Conservation (phyloP, 345 rosid species). For the Boechera stricta region DNA sequence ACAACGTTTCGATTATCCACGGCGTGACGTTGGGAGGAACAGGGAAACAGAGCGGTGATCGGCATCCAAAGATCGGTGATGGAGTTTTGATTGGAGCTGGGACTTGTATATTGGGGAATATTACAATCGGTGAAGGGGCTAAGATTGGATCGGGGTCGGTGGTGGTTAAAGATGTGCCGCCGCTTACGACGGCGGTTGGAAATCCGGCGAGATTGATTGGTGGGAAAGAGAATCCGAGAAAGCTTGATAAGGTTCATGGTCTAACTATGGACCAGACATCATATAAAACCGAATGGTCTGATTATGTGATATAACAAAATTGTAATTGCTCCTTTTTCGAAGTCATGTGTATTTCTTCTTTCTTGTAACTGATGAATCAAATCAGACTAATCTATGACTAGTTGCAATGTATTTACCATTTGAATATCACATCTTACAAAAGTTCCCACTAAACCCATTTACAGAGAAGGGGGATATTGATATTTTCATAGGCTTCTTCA, state of each 20-base stretch:
- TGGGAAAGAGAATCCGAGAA: slow-evolving; percentile 74
- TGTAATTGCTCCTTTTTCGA: neutral
- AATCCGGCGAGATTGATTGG: slow-evolving; percentile 90
- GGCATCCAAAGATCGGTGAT: slow-evolving; percentile 91
- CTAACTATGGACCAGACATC: slow-evolving; percentile 89
- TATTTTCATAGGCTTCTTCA: too few relatives aligned
- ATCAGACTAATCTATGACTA: too few relatives aligned
- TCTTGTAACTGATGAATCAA: too few relatives aligned
- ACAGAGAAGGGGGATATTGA: too few relatives aligned
- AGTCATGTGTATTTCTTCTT: too few relatives aligned
- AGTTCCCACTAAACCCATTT: too few relatives aligned
- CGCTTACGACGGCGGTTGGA: slow-evolving; percentile 82
- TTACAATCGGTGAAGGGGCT: slow-evolving; percentile 51
- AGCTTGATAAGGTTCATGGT: slow-evolving; percentile 73
- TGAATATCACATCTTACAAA: too few relatives aligned
- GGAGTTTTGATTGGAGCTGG: slow-evolving; percentile 93
- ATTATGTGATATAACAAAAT: slow-evolving; percentile 70
- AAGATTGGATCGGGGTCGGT: slow-evolving; percentile 92
- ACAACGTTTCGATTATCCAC: slow-evolving; percentile 86
- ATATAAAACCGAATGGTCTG: slow-evolving; percentile 71
- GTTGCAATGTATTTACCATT: too few relatives aligned
- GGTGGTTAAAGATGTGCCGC: slow-evolving; percentile 80
- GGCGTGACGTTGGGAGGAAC: slow-evolving; percentile 92
- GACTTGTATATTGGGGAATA: slow-evolving; percentile 82
- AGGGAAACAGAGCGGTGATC: slow-evolving; percentile 73